Base-by-base conservation (phyloP, 2,329 filamentous ascomycete genomes). In the Chrysosporium keratinophilum region DNA sequence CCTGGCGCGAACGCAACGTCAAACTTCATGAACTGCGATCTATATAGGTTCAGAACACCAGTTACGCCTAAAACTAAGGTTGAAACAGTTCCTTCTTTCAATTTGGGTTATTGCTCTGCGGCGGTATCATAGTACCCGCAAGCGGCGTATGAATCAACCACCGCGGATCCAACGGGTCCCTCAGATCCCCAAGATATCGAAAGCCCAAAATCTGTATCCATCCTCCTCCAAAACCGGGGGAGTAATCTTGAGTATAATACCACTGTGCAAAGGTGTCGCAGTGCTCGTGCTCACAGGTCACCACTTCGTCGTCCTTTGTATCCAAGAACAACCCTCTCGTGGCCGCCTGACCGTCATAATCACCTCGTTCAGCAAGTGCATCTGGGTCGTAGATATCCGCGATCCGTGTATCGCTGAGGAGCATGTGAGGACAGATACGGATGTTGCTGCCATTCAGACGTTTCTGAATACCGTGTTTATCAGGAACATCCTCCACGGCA, bases 61-160 rank as follows among this genome's bases (percentile, higher is more conserved):
- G n/a, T n/a, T n/a, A n/a, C n/a, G n/a, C n/a, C n/a, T n/a, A n/a
- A n/a, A n/a, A n/a, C n/a, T n/a, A n/a, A n/a, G n/a, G n/a, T 28
- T 28, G 23, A 28, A 28, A 4, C 23, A 28, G 23, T 28, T n/a
- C 23, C 3, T 28, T 28, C 7, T 4, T 28, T 28, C 23, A 28
- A 28, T 28, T 7, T 7, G 23, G 3, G 23, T 4, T 28, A 28
- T 7, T 3, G 23, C 23, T 7, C 23, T 28, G 23, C 23, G 3
- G 23, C 23, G 23, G 23, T 28, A 28, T 28, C 23, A 28, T 28
- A 28, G 23, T 28, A 28, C 23, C 7, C 1, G 19, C n/a, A 31
- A 51, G 37, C 7, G 40, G 49, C 14, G 39, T 43, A 37, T 51
- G 49, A 23, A 41, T 23, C 40, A 51, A 7, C 49, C 49, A 51